Base-by-base conservation (phyloP, 768 basidiomycete species). In the Cyathus striatus region DNA sequence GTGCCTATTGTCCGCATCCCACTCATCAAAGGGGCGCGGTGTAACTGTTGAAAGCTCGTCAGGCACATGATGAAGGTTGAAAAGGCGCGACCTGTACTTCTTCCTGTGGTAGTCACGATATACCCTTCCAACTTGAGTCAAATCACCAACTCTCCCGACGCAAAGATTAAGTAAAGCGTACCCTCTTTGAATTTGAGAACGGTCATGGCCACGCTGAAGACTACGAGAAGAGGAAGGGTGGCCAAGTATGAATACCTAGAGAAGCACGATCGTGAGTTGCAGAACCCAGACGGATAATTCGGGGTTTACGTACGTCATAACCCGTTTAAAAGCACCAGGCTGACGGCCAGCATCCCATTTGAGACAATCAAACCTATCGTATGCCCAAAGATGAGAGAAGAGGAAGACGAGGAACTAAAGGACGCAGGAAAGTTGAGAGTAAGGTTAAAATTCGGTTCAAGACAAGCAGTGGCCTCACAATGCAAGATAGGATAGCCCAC, bases 261-360 rank as follows among this genome's bases (percentile, higher is more conserved):
- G 10, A 12, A 41, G 26, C 25, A 16, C 20, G 27, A 10, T 10
- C 9, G 12, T 12, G 13, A 13, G 9, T 38, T 10, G 36, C 10
- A 12, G 18, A 12, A 10, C n/a, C n/a, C n/a, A n/a, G n/a, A n/a
- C n/a, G n/a, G 27, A 30, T 7, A 21, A 9, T 37, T 21, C 20
- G 14, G 12, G 22, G 16, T n/a, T n/a, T 27, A 70, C 80, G 56
- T 56, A 89, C 86, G 86, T 90, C 89, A 91, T 91, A 56, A 91
- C 73, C 40, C 90, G 75, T 64, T 86, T 90, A 75, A 91, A 91
- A 10, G 88, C 80, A 43, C 89, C 89, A 44, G 83, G 85, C 58
- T 86, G 85, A 41, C 85, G 73, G 24, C 85, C 86, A 12, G 80
- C 72, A 56, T 79, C 72, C 86, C 86, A 89, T 60, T 68, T 74